These are phyloP conservation scores for Caulochytrium protostelioides DNA, from an alignment of 371 early-diverging fungal species.

Conservation along the genomic window DNA sequence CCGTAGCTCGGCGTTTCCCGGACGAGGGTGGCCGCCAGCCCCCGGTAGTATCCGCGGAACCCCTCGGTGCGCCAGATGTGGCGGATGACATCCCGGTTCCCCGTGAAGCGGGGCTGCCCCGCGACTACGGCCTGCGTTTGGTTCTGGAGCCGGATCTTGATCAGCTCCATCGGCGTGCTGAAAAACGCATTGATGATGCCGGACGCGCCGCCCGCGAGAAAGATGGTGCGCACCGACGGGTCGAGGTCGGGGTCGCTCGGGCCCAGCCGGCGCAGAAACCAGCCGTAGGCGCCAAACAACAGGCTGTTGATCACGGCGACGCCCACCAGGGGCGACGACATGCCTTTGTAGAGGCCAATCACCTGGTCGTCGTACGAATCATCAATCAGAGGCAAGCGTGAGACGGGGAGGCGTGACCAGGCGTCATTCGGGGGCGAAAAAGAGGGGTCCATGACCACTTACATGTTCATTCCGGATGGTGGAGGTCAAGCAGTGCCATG, in stretches of 20 bases:
- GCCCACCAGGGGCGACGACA: constrained; percentile 20
- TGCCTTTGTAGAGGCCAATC: constrained; percentile 5
- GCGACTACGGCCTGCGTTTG: too few species aligned
- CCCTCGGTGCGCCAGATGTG: constrained; percentile 33
- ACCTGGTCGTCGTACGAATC: constrained; percentile 13
- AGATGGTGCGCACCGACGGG: constrained; percentile 9
- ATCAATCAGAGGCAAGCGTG: constrained; percentile 3
- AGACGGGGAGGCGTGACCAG: not conserved
- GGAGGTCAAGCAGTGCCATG: constrained; percentile 6
- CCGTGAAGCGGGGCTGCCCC: constrained; percentile 22
- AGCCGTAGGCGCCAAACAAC: constrained; percentile 20
- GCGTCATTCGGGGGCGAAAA: not conserved
- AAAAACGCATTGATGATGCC: constrained; percentile 16
- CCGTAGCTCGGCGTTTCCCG: constrained; percentile 54
- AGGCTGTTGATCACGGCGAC: constrained; percentile 19
- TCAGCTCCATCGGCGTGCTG: constrained; percentile 19
- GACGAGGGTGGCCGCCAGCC: constrained; percentile 35
- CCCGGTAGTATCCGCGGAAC: constrained; percentile 38
- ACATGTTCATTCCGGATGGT: constrained; percentile 17
- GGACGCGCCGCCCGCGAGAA: constrained; percentile 14
- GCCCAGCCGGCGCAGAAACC: constrained; percentile 10
- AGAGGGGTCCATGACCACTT: not conserved
- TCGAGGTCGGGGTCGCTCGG: constrained; percentile 1
- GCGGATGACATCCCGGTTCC: constrained; percentile 36
- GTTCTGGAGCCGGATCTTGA: constrained; percentile 20